phyloP scores from a whole-genome alignment of 2,329 filamentous ascomycete species.

The Phialophora verrucosa region DNA sequence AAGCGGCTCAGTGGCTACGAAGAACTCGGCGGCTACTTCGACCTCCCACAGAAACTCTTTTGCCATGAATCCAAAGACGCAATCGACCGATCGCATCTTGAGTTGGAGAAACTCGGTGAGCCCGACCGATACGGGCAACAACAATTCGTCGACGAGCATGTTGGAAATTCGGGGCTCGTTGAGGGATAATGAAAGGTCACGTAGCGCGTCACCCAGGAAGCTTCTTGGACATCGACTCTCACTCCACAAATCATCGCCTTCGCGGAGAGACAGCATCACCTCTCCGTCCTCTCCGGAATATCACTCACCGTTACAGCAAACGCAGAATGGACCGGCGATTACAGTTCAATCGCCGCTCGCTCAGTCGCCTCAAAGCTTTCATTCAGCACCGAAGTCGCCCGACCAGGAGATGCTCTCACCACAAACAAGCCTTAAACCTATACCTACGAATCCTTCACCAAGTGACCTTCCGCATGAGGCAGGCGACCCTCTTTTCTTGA shows the following conservation, averaged over 20 bases:
- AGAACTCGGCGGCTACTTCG: constrained; percentile 56
- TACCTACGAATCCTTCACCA: constrained; percentile 23
- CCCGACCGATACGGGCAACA: constrained; percentile 55
- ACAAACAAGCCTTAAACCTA: constrained; percentile 2
- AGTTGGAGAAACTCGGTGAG: constrained; percentile 80
- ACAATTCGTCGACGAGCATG: constrained; percentile 27
- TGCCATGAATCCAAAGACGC: constrained; percentile 49
- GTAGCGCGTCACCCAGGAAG: constrained; percentile 35
- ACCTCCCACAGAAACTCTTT: constrained; percentile 46
- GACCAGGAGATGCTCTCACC: constrained; percentile 16
- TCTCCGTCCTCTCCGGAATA: constrained; percentile 20
- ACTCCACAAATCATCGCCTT: constrained; percentile 24
- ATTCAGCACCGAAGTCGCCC: constrained; percentile 68
- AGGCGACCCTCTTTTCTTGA: constrained; percentile 34
- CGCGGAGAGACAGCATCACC: constrained; percentile 17
- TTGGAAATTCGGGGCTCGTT: constrained; percentile 26
- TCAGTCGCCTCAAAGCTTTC: constrained; percentile 96
- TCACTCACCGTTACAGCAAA: constrained; percentile 30
- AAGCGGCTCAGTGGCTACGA: constrained; percentile 63
- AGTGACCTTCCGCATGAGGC: constrained; percentile 22
- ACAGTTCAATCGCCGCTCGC: constrained; percentile 67
- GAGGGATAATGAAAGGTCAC: constrained; percentile 29
- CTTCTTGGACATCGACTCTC: constrained; percentile 30
- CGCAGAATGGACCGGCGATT: constrained; percentile 29
- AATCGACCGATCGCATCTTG: constrained; percentile 75